phyloP scores from a whole-genome alignment of 2,329 filamentous ascomycete species.

The Ophiostoma tasmaniense region DNA sequence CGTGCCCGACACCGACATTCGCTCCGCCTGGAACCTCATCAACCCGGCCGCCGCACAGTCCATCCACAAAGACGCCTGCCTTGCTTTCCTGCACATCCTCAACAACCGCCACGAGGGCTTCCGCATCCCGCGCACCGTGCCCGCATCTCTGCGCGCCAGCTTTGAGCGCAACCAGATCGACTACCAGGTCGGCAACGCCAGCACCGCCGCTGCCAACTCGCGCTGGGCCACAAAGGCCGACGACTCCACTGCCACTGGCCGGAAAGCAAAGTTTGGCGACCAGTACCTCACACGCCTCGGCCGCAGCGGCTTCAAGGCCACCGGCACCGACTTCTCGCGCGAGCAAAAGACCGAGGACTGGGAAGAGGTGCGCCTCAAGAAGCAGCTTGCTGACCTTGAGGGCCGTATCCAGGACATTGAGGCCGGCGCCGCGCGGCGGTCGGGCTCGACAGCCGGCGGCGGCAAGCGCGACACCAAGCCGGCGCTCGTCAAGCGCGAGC shows the following conservation, averaged over 20 bases:
- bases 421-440: conserved; percentile 54
- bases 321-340: conserved; percentile 82
- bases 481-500: conserved; percentile 83
- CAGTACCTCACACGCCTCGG: conserved; percentile 89
- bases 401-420: conserved; percentile 79
- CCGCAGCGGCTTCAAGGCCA: conserved; percentile 67
- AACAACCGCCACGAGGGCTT: conserved; percentile 93
- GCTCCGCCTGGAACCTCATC: conserved; percentile 93
- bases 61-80: conserved; percentile 89
- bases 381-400: conserved; percentile 83
- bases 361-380: conserved; percentile 93
- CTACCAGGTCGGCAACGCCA: conserved; percentile 78
- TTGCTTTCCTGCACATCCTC: conserved; percentile 93
- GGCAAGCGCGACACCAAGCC: conserved; percentile 70
- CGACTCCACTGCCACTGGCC: conserved; percentile 72
- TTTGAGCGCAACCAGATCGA: conserved; percentile 97
- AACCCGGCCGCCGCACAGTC: conserved; percentile 76
- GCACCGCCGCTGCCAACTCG: conserved; percentile 46
- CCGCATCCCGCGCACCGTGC: conserved; percentile 85
- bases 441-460: conserved; percentile 26
- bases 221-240: conserved; percentile 74
- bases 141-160: conserved; percentile 77
- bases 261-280: conserved; percentile 95
- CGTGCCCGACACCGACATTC: conserved; percentile 67
- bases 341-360: conserved; percentile 80